Conservation (phyloP, 108 stramenopile species). For the Nitzschia sp. region DNA sequence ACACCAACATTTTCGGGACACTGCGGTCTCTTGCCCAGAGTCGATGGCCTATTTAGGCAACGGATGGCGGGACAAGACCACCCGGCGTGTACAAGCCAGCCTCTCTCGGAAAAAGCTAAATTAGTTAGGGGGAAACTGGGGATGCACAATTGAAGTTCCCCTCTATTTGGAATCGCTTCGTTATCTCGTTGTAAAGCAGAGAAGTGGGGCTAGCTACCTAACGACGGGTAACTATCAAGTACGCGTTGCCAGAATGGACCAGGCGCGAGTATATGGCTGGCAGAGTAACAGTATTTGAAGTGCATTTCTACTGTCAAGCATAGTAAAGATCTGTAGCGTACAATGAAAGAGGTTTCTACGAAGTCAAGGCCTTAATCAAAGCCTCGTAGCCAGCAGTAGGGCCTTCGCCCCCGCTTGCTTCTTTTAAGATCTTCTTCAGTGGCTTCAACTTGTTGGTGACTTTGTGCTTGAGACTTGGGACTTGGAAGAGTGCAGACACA, state of each 20-base stretch:
- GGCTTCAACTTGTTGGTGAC: constrained; percentile 45
- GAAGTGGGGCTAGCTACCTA: background rate
- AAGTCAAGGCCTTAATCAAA: constrained; percentile 40
- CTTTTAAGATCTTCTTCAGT: constrained; percentile 44
- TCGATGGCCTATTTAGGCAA: background rate
- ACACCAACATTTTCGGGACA: background rate
- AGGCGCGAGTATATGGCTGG: background rate
- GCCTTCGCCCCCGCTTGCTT: constrained; percentile 40
- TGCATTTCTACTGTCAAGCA: background rate
- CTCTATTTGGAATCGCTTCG: background rate
- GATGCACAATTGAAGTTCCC: background rate
- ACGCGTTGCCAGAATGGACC: background rate
- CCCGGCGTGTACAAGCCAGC: background rate
- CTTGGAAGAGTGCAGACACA: constrained; percentile 62
- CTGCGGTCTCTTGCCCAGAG: background rate
- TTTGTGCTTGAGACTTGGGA: constrained; percentile 43
- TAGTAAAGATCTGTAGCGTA: background rate
- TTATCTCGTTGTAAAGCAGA: background rate
- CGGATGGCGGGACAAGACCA: background rate
- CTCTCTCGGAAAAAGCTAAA: background rate
- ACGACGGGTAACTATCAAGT: background rate
- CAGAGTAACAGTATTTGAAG: background rate
- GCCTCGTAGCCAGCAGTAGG: constrained; percentile 61
- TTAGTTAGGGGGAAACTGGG: background rate
- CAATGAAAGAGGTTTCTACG: background rate